Evolutionary conservation across 1,139 yeast genomes (phyloP).

Genomic region (Pichia sp.): DNA sequence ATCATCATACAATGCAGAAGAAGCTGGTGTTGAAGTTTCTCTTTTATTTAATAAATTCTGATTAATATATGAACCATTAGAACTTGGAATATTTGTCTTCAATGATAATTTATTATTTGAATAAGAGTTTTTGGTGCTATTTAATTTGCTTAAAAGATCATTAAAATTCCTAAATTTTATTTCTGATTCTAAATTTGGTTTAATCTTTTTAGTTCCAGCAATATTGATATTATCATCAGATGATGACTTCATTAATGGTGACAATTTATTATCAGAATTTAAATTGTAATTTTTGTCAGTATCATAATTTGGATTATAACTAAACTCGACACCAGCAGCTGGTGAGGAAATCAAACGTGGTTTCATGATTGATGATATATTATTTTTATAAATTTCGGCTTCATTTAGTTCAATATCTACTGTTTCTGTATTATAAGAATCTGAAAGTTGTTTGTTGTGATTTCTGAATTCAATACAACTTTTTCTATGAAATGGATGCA

Average conservation of each 20-base stretch:
- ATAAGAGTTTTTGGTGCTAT: too few relatives aligned
- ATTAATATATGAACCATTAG: neutral
- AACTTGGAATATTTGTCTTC: neutral
- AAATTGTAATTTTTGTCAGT: too few relatives aligned
- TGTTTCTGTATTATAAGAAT: constrained; percentile 12
- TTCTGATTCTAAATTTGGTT: too few relatives aligned
- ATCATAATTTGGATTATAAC: too few relatives aligned
- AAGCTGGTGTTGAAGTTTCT: constrained; percentile 8
- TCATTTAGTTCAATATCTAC: constrained; percentile 28
- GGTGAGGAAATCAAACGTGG: constrained; percentile 1
- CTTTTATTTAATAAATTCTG: neutral
- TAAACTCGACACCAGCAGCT: constrained; percentile 12
- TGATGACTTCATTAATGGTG: too few relatives aligned
- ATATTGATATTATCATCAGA: too few relatives aligned
- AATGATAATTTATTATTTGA: neutral
- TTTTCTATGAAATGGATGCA: constrained; percentile 6
- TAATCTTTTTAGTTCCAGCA: too few relatives aligned
- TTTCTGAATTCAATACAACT: constrained; percentile 13
- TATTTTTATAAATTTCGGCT: constrained; percentile 8
- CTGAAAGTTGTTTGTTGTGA: constrained; percentile 6
- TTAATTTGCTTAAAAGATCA: too few relatives aligned
- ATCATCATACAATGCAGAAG: constrained; percentile 28
- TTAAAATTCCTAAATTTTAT: too few relatives aligned
- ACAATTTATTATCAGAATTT: too few relatives aligned
- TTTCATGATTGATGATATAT: neutral